Percentiles rank a stretch among this genome's conserved stretches.
Evolutionary conservation across 306 rosid genomes (phyloP).

Genomic region (Cicer pinnatifidum): DNA sequence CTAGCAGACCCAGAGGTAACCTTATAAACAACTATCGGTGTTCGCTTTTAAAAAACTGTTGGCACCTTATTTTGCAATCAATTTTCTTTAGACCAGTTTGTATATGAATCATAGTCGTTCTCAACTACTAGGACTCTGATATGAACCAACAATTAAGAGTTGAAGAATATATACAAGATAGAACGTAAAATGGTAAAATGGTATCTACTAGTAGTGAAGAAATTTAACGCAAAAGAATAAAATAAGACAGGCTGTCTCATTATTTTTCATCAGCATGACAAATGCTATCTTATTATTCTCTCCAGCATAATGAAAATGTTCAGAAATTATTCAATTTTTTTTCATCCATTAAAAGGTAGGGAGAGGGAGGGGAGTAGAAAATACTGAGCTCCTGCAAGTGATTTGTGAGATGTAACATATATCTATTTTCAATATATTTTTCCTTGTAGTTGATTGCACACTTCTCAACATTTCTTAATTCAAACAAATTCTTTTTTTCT

Average conservation of each 20-base stretch:
- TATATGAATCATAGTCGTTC: slow-evolving; percentile 34
- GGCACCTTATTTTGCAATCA: background rate
- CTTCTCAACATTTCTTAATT: slow-evolving; percentile 9
- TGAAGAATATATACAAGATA: slow-evolving; percentile 20
- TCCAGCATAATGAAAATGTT: background rate
- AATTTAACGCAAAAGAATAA: background rate
- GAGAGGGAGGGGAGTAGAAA: slow-evolving; percentile 16
- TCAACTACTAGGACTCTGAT: slow-evolving; percentile 4
- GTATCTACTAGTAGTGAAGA: background rate
- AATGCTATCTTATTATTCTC: slow-evolving; percentile 12
- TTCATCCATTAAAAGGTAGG: background rate
- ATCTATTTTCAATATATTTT: background rate
- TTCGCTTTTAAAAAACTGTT: slow-evolving; percentile 15
- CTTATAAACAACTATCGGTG: slow-evolving; percentile 37
- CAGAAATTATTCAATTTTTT: slow-evolving; percentile 27
- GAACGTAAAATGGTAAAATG: background rate
- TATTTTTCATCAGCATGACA: background rate
- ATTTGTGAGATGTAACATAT: background rate
- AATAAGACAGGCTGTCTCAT: background rate
- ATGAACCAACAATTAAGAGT: slow-evolving; percentile 6
- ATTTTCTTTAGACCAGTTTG: slow-evolving; percentile 31
- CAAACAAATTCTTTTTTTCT: background rate
- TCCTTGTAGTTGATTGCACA: slow-evolving; percentile 2
- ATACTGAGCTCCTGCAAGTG: slow-evolving; percentile 11
- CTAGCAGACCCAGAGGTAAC: slow-evolving; percentile 89